Conservation (phyloP, 2,329 filamentous ascomycete genomes). For the Aspergillus calidoustus region DNA sequence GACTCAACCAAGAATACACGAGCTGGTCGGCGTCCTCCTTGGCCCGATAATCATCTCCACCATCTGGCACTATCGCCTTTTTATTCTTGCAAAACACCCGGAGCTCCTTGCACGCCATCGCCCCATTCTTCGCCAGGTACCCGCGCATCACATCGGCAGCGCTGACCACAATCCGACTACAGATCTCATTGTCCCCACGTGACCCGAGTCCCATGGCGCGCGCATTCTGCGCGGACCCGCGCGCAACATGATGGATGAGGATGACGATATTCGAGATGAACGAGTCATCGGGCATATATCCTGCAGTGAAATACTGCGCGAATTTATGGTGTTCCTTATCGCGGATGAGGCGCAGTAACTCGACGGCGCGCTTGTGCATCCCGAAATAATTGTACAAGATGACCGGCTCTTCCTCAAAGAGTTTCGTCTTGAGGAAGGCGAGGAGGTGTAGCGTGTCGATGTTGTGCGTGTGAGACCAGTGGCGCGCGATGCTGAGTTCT, state of each 20-base stretch:
- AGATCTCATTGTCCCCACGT: not conserved
- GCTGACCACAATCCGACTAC: constrained; percentile 33
- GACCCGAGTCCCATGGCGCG: constrained; percentile 21
- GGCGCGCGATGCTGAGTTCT: too few relatives aligned
- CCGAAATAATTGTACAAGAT: too few relatives aligned
- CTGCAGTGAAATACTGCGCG: too few relatives aligned
- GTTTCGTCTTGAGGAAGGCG: too few relatives aligned
- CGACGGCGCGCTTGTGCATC: too few relatives aligned
- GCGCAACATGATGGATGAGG: constrained; percentile 17
- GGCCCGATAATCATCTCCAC: constrained; percentile 17
- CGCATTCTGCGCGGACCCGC: constrained; percentile 25
- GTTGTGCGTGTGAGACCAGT: too few relatives aligned
- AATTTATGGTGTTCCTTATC: too few relatives aligned
- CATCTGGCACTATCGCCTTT: constrained; percentile 23
- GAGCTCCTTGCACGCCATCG: constrained; percentile 33
- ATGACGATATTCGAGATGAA: too few relatives aligned
- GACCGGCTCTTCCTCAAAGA: too few relatives aligned
- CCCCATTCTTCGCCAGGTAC: constrained; percentile 34
- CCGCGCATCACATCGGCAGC: constrained; percentile 31
- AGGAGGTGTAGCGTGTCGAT: too few relatives aligned
- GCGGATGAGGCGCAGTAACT: too few relatives aligned
- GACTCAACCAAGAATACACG: constrained; percentile 19
- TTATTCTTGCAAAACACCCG: constrained; percentile 34
- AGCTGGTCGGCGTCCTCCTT: constrained; percentile 17
- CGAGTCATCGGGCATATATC: too few relatives aligned